Evolutionary conservation across 2,329 filamentous ascomycete genomes (phyloP).

Genomic region (Talaromyces sp.): DNA sequence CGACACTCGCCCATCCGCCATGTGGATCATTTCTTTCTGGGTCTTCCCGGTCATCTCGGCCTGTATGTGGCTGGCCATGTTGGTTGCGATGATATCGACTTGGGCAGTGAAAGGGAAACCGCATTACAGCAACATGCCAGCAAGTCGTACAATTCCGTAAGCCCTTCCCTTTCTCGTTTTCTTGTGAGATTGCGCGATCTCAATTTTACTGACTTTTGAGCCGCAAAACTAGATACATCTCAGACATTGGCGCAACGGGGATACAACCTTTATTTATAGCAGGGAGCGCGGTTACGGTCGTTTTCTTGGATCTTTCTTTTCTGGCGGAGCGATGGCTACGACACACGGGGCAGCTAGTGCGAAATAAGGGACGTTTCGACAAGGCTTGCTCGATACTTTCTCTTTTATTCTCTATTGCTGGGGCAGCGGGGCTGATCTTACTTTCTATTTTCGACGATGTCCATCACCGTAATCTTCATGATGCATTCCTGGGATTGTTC

Average conservation of each 20-base stretch:
- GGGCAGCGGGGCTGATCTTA: constrained; percentile 74
- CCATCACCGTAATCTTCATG: constrained; percentile 62
- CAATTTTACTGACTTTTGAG: too few species aligned
- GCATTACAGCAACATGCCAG: constrained; percentile 48
- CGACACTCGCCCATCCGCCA: constrained; percentile 14
- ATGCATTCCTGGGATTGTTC: constrained; percentile 74
- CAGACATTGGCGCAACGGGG: constrained; percentile 54
- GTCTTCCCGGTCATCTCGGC: constrained; percentile 57
- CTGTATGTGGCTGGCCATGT: constrained; percentile 53
- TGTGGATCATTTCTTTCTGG: constrained; percentile 47
- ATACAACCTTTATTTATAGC: constrained; percentile 61
- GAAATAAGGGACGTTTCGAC: constrained; percentile 53
- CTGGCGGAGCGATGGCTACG: constrained; percentile 77
- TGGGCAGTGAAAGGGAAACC: constrained; percentile 53
- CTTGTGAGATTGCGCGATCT: too few species aligned
- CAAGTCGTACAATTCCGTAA: constrained; percentile 52
- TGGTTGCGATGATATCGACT: constrained; percentile 55
- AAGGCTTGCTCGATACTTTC: constrained; percentile 36
- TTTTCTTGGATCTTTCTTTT: constrained; percentile 78
- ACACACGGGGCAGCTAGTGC: constrained; percentile 70
- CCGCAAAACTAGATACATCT: constrained; percentile 36
- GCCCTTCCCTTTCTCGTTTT: constrained; percentile 14
- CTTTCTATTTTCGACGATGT: constrained; percentile 80
- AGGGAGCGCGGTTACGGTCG: constrained; percentile 58
- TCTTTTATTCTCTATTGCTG: constrained; percentile 62